A percentile compares a stretch with the other conserved stretches of the same genome.
These are phyloP conservation scores for Saturnispora dispora DNA, from an alignment of 805 yeast genomes.

Conservation along the genomic window DNA sequence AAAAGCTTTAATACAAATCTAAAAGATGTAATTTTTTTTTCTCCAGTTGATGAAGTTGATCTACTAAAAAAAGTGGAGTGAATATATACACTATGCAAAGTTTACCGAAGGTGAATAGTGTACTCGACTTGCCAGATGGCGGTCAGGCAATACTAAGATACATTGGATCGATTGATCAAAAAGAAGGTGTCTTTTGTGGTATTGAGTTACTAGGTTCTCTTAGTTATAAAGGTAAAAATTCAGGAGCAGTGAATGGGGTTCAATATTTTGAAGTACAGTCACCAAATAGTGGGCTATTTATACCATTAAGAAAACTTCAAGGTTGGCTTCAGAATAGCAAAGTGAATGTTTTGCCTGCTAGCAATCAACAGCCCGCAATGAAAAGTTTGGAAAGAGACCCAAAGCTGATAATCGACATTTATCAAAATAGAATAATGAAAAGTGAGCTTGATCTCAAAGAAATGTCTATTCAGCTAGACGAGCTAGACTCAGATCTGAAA, in stretches of 20 bases:
- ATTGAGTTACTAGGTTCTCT: slow-evolving; percentile 69
- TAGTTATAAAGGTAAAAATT: slow-evolving; percentile 64
- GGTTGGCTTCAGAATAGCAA: slow-evolving; percentile 4
- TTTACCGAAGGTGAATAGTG: background rate
- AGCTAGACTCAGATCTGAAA: slow-evolving; percentile 38
- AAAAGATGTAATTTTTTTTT: background rate
- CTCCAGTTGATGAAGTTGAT: background rate
- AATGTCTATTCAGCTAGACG: slow-evolving; percentile 38
- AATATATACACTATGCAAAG: background rate
- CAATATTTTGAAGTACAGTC: slow-evolving; percentile 56
- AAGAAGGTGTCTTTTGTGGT: slow-evolving; percentile 76
- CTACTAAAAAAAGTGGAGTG: background rate
- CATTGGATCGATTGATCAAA: slow-evolving; percentile 65
- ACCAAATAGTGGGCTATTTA: slow-evolving; percentile 68
- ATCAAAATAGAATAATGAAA: slow-evolving; percentile 28
- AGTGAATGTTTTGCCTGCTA: background rate
- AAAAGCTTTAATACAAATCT: background rate
- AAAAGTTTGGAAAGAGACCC: background rate
- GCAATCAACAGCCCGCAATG: background rate
- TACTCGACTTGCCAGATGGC: slow-evolving; percentile 2
- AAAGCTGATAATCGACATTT: background rate
- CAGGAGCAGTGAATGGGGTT: slow-evolving; percentile 70
- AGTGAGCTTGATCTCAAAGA: slow-evolving; percentile 40
- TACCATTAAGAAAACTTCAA: slow-evolving; percentile 41
- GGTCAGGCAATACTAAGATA: slow-evolving; percentile 51